Percentiles rank a stretch among this genome's conserved stretches.
These are phyloP conservation scores for Canna indica DNA, from an alignment of 176 grass and related monocot species.

Conservation along the genomic window DNA sequence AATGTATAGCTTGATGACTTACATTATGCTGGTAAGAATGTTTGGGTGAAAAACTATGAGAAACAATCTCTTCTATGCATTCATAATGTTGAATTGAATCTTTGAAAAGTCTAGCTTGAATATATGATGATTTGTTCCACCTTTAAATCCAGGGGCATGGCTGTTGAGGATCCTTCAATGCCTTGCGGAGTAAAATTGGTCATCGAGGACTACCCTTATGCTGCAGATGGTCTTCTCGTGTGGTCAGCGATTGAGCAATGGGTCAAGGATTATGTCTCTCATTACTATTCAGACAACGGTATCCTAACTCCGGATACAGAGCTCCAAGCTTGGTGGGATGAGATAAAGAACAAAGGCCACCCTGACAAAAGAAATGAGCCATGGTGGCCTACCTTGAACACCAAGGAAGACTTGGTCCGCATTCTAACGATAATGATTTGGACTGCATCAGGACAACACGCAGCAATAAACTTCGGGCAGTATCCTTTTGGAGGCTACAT, in stretches of 20 bases:
- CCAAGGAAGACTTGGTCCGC: conserved; percentile 24
- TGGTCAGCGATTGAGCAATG: conserved; percentile 46
- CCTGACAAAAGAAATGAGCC: conserved; percentile 41
- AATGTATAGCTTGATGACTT: too few relatives aligned
- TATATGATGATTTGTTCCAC: not conserved
- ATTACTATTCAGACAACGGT: conserved; percentile 23
- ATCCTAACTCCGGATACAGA: conserved; percentile 31
- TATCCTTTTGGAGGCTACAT: conserved; percentile 57
- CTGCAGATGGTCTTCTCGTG: conserved; percentile 44
- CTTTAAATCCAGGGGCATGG: conserved; percentile 47
- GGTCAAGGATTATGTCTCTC: conserved; percentile 28
- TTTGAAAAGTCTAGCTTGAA: not conserved
- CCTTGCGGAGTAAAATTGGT: conserved; percentile 30
- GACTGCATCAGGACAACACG: conserved; percentile 55
- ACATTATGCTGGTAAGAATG: too few relatives aligned
- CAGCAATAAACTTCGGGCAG: conserved; percentile 64
- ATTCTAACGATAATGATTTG: conserved; percentile 53
- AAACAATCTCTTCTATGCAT: not conserved
- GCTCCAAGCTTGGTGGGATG: conserved; percentile 55
- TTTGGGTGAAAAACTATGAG: too few relatives aligned
- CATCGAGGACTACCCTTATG: conserved; percentile 67
- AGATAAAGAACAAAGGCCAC: conserved; percentile 56
- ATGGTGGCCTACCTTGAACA: conserved; percentile 55
- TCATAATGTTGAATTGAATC: not conserved
- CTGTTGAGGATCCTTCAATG: conserved; percentile 24